Evolutionary conservation across 2,329 filamentous ascomycete species (phyloP).

Genomic region (Tolypocladium tropicale): DNA sequence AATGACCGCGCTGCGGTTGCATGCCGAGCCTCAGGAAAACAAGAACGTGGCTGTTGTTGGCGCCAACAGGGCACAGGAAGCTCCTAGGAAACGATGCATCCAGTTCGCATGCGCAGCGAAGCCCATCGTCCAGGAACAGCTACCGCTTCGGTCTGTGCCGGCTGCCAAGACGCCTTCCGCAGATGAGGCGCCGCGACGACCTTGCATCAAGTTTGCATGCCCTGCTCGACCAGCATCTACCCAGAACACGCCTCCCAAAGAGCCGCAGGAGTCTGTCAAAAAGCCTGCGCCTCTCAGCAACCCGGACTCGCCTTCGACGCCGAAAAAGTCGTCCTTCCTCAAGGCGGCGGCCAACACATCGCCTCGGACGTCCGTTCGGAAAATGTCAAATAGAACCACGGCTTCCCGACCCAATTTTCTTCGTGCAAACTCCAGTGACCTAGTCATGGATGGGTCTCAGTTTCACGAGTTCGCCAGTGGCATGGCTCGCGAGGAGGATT

Average conservation of each 20-base stretch:
- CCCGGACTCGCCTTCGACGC: conserved; percentile 19
- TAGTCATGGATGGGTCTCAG: conserved; percentile 44
- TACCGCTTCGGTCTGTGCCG: conserved; percentile 19
- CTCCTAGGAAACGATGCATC: conserved; percentile 71
- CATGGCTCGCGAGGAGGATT: conserved; percentile 74
- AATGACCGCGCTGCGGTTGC: conserved; percentile 34
- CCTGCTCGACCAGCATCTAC: conserved; percentile 39
- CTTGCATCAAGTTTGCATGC: conserved; percentile 69
- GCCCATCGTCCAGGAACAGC: conserved; percentile 34
- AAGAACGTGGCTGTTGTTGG: conserved; percentile 15
- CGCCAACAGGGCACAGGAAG: conserved; percentile 26
- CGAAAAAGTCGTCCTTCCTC: conserved; percentile 15
- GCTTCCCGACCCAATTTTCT: conserved; percentile 33
- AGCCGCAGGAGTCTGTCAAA: conserved; percentile 4
- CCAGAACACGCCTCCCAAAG: conserved; percentile 25
- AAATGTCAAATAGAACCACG: conserved; percentile 11
- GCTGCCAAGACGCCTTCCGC: conserved; percentile 21
- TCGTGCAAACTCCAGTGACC: conserved; percentile 37
- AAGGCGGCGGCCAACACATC: conserved; percentile 10
- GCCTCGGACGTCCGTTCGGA: conserved; percentile 10
- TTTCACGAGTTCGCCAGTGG: conserved; percentile 94
- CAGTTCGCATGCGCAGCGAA: conserved; percentile 79
- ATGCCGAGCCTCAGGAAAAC: conserved; percentile 16
- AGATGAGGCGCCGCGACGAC: conserved; percentile 37
- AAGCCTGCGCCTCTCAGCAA: conserved; percentile 7